Percentiles rank a stretch among this genome's conserved stretches.
phyloP scores from a whole-genome alignment of 306 rosid species.

The Vachellia pachyceras region DNA sequence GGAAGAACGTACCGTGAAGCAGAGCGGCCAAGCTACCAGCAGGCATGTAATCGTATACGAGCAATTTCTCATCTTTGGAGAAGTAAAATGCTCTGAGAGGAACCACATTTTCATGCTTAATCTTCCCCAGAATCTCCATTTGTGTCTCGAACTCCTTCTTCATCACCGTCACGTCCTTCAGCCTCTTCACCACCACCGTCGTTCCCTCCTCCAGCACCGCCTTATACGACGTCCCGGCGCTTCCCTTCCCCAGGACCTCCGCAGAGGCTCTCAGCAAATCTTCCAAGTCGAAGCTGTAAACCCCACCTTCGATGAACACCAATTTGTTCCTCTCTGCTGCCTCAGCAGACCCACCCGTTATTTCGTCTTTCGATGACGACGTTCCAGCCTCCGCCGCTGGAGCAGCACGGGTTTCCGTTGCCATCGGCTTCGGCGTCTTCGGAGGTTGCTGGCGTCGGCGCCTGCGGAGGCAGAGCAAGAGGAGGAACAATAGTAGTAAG shows the following conservation, averaged over 20 bases:
- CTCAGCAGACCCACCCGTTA: constrained; percentile 68
- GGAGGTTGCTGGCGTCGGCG: constrained; percentile 40
- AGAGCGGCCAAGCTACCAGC: constrained; percentile 82
- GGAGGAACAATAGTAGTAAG: constrained; percentile 46
- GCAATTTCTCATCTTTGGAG: constrained; percentile 81
- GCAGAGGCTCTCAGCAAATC: constrained; percentile 85
- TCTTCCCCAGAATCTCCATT: constrained; percentile 64
- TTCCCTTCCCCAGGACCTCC: constrained; percentile 81
- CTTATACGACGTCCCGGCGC: constrained; percentile 78
- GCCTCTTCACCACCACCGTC: constrained; percentile 74
- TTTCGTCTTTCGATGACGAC: constrained; percentile 78
- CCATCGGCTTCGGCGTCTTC: constrained; percentile 43
- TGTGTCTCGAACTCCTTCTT: constrained; percentile 68
- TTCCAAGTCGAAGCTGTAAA: constrained; percentile 72
- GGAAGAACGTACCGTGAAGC: constrained; percentile 67
- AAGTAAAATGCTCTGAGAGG: constrained; percentile 74
- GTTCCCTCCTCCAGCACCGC: constrained; percentile 80
- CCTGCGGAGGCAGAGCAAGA: constrained; percentile 49
- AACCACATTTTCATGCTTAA: constrained; percentile 70
- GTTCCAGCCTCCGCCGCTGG: constrained; percentile 58
- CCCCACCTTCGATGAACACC: constrained; percentile 69
- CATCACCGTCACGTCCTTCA: constrained; percentile 63
- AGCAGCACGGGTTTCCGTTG: constrained; percentile 16
- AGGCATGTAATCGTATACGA: constrained; percentile 72
- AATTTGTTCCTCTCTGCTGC: constrained; percentile 69